phyloP scores from a whole-genome alignment of 129 eudicot species.

The Flaveria ramosissima region DNA sequence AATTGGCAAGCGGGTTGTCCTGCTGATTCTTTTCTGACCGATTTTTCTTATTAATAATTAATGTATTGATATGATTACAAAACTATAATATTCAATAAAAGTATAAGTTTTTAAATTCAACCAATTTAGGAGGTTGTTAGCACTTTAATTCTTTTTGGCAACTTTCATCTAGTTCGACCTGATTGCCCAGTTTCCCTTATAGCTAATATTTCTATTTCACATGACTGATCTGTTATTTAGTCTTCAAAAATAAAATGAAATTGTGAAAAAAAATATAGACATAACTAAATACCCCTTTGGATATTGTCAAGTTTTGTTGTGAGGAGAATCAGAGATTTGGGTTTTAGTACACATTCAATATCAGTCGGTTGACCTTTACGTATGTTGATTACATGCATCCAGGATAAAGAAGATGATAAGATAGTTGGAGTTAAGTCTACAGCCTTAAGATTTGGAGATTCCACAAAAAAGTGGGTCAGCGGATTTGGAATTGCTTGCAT shows the following conservation, averaged over 20 bases:
- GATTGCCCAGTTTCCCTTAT: too few species aligned
- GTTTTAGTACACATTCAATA: slow-evolving; percentile 7
- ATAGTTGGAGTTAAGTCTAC: slow-evolving; percentile 91
- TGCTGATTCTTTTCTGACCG: neutral
- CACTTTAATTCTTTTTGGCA: too few species aligned
- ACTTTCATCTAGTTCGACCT: too few species aligned
- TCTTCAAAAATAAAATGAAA: neutral
- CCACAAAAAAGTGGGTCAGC: slow-evolving; percentile 65
- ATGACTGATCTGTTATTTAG: neutral
- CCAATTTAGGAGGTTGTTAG: too few species aligned
- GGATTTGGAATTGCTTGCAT: slow-evolving; percentile 79
- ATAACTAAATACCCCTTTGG: too few species aligned
- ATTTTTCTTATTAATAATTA: too few species aligned
- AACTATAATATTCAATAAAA: too few species aligned
- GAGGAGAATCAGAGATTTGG: neutral
- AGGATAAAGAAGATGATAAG: slow-evolving; percentile 87
- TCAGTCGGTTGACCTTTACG: neutral
- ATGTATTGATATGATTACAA: too few species aligned
- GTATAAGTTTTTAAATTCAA: too few species aligned
- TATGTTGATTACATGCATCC: slow-evolving; percentile 27
- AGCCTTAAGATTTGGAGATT: slow-evolving; percentile 83
- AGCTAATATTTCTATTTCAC: too few species aligned
- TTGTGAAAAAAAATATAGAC: neutral
- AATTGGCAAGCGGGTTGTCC: neutral
- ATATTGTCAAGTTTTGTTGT: neutral